Base-by-base conservation (phyloP, 345 rosid genomes). In the Kandelia obovata region DNA sequence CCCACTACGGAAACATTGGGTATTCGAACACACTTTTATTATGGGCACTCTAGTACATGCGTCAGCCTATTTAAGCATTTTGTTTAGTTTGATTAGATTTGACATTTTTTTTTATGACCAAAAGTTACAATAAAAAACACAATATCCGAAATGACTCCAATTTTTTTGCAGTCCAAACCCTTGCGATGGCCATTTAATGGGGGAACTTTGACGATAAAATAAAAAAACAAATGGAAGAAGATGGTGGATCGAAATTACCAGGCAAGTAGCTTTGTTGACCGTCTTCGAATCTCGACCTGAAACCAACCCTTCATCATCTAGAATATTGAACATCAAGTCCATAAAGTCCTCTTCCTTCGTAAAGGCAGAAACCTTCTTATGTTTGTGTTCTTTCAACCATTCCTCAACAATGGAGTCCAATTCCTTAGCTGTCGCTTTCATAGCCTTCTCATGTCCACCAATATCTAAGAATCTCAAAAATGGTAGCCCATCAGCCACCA, bases 341-440 rank as follows among this genome's bases (percentile, higher is more conserved):
- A 79, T 76, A 76, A 79, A 82, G 53, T 66, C 56, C 6, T 77
- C 78, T 15, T 6, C 57, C 3, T 52, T 32, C 4, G 2, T 46
- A 62, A 23, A 0, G 11, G 17, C 53, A 1, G 32, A 34, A 35
- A 20, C 66, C 53, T 58, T 77, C 31, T 64, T 81, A n/a, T 68
- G 58, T 71, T 8, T 11, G 20, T 79, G 87, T 71, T 84, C 83
- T 4, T 77, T 63, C 52, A 84, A 64, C 83, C 85, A 84, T 56
- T 23, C 52, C n/a, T 70, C 65, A 46, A 21, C 21, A 21, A 21
- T 21, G 21, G 21, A 21, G 21, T 21, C 21, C 21, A 21, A 21
- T 21, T 21, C 21, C 20, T 71, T 62, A 3, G 73, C 73, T 0
- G 59, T 65, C 74, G 43, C 71, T 58, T 68, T 77, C 86, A 77